Base-by-base conservation (phyloP, 2,329 filamentous ascomycete genomes). In the Pyrenochaeta sp. region DNA sequence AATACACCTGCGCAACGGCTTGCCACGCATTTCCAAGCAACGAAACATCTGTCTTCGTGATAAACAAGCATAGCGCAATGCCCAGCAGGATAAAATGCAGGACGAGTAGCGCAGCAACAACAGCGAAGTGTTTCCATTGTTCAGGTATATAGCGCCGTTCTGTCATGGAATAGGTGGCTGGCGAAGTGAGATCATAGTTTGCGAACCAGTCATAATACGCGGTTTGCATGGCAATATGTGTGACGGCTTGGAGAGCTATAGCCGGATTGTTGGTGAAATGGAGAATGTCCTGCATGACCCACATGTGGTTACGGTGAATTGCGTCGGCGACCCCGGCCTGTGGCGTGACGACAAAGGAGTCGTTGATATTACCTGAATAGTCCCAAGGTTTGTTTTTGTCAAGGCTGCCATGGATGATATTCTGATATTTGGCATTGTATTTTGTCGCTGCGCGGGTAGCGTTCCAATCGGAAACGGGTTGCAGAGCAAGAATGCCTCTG, bases 251-350 rank as follows among this genome's bases (percentile, higher is more conserved):
- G 10, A 56, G 6, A 1, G 49, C 44, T 3, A 37, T 31, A 1
- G 48, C 53, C 3, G 45, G 43, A 20, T 56, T 45, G 14, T n/a
- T 21, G 2, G 39, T 51, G 3, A 12, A 18, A 4, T 21, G 15
- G 21, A 51, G 29, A 36, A 50, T 50, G 27, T 56, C 43, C 21
- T 56, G 52, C 23, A 51, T 42, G 21, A 56, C n/a, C 27, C 35
- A 32, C 3, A 47, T 31, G 23, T 44, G 42, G 20, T 36, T 45
- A 7, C 47, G 35, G 23, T 56, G 52, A 14, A 52, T 47, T 9
- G 44, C 10, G 15, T 47, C 33, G 10, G 21, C 44, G 20, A 37
- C 17, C 7, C 20, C 42, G 29, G 42, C 29, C 17, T 33, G 20
- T 1, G 44, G 32, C 15, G 30, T 36, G 17, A 36, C 4, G 7